Base-by-base conservation (phyloP, 1,139 yeast genomes). In the Kodamaea sp. region DNA sequence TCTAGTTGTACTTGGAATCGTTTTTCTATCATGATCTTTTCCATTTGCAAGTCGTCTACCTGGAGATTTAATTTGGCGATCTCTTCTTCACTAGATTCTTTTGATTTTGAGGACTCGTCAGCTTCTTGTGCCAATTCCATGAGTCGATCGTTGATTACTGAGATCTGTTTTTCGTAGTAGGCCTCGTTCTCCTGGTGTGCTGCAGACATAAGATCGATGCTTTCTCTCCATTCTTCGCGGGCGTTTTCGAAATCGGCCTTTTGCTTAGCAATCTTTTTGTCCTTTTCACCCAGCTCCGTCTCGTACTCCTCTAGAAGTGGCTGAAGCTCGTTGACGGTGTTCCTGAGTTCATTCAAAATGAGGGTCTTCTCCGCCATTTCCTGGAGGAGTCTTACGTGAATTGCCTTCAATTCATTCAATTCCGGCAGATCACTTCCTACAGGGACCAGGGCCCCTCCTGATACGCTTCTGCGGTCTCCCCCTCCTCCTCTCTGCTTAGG, bases 191-290 rank as follows among this genome's bases (percentile, higher is more conserved):
- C 74, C 37, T 66, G 73, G 39, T 70, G 73, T 5, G 70, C 62
- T 24, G 55, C 53, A 14, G 65, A 76, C 55, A 80, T 64, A 25
- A 76, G 60, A 41, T 76, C 81, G 36, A 80, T 67, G 23, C 78
- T 78, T 31, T 70, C 75, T 34, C 81, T 55, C 63, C 83, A 66
- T 46, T 80, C 83, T 35, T 72, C 74, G 26, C 83, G 59, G 28
- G 81, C 83, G 12, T 57, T 53, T 31, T 77, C 81, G 34, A 74
- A 71, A 22, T 63, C 70, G n/a, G 53, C 53, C 46, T 67, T 68
- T 39, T 68, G 76, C 38, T 64, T 70, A 11, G 50, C 44, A 34
- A 76, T 55, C 42, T 67, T 69, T 31, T 60, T 59, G 28, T 77
- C 82, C 42, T 68, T 73, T 14, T 68, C 69, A 0, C 51, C 49